Evolutionary conservation across 495 filamentous ascomycete genomes (phyloP), one percentile per base, ranked within the genome.

Genomic region (Annulohypoxylon stygium): DNA sequence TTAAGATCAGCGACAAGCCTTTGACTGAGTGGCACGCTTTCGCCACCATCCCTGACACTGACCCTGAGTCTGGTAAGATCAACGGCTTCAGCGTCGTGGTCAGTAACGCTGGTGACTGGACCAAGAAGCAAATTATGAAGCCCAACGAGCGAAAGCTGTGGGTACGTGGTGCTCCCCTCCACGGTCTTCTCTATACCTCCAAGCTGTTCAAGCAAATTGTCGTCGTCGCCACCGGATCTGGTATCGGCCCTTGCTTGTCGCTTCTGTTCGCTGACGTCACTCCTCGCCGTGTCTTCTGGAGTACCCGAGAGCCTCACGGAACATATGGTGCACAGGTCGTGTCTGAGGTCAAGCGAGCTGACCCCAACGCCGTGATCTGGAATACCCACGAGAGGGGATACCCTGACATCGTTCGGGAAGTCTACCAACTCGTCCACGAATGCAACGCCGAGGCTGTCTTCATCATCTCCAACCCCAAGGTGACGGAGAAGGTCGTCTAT

Each of bases 31-130:
- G 91, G 87, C 93, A 97, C 81, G 87, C 90, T 7, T 97, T 97
- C 71, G 93, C 93, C 18, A 91, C 90, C 23, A 93, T 96, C 74
- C 88, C 90, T 37, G 82, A 84, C 67, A 81, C 73, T 48, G 63
- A 76, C 43, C 76, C 88, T 34, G 82, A 83, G 70, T 81, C 77
- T 34, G 81, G 82, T 54, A 80, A 83, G 61, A 77, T 78, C 47
- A 79, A 81, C n/a, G 90, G 89, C 16, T 93, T 92, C 79, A 93
- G 90, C 16, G 82, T 92, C 61, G 82, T 96, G 48, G 82, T 95
- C 51, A 93, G 91, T 67, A 90, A 92, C 75, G 93, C 92, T 1
- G 93, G 93, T n/a, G 93, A 95, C 84, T 97, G 92, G 92, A 97
- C 93, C 10, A 78, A 82, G 39, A 81, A 85, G 45, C 85, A 86